phyloP scores from a whole-genome alignment of 192 early-diverging fungal genomes.

The Podila verticillata region DNA sequence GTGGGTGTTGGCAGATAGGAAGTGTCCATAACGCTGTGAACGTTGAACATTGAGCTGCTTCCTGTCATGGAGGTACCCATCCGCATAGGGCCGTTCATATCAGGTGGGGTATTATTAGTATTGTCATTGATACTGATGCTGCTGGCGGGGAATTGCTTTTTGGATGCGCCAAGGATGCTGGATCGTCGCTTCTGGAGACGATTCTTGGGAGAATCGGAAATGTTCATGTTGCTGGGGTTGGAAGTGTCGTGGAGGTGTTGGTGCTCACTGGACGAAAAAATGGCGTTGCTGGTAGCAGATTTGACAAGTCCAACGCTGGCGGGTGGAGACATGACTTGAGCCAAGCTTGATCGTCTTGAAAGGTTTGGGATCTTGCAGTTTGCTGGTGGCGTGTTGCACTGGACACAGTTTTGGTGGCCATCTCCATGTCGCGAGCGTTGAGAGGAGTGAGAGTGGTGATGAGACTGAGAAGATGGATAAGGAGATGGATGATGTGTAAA shows the following conservation, averaged over 20 bases:
- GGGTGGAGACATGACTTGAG: conserved; percentile 27
- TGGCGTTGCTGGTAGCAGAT: conserved; percentile 8
- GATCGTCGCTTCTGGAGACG: conserved; percentile 2
- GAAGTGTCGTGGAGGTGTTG: not conserved
- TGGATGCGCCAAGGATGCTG: conserved; percentile 1
- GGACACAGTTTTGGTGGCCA: conserved; percentile 1
- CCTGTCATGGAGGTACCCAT: not conserved
- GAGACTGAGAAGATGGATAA: not conserved
- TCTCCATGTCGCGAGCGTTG: not conserved
- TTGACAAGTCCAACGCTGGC: conserved; percentile 22
- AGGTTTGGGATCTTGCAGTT: conserved; percentile 28
- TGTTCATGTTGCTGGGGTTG: not conserved
- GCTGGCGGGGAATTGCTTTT: conserved; percentile 16
- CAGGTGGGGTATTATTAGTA: not conserved
- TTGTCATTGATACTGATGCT: conserved; percentile 3
- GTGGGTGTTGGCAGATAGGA: conserved; percentile 28
- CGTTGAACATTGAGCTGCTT: not conserved
- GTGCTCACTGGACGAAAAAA: conserved; percentile 11
- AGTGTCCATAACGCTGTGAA: not conserved
- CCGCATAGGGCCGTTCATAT: not conserved
- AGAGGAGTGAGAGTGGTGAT: not conserved
- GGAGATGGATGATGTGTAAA: not conserved
- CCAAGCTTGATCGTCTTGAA: conserved; percentile 18
- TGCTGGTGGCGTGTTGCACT: conserved; percentile 23
- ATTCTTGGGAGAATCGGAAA: not conserved